Base-by-base conservation (phyloP, 176 grass and related monocot species). In the Themeda triandra region DNA sequence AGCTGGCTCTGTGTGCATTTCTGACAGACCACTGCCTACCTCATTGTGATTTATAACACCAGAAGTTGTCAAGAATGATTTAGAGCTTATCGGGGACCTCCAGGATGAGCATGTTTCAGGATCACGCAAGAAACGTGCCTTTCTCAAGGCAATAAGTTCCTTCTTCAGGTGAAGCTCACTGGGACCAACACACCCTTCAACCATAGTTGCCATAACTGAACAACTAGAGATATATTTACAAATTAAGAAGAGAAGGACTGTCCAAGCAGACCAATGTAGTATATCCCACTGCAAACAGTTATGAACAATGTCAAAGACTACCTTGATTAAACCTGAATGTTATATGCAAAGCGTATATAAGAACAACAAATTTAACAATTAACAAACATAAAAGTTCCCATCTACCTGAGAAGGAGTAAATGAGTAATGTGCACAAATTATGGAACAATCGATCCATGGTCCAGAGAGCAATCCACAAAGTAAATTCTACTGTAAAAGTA, bases 111-210 rank as follows among this genome's bases (percentile, higher is more conserved):
- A 98, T 65, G 92, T 93, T 88, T 95, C 92, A 60, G 96, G 96
- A 88, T 95, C 96, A 49, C 89, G 91, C 68, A 98, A 87, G 65
- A 88, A 95, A 35, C 87, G 89, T 82, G 96, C 85, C 80, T 95
- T 95, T 83, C 85, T 84, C 53, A 95, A 82, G 24, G 85, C 87
- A 66, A 89, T 93, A 92, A 98, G 87, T 78, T 98, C 95, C 73
- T 93, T 98, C 82, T 98, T 95, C 80, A 98, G 85, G 84, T 95
- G 96, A 70, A 98, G 96, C 89, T 95, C 91, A 69, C 91, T 95
- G 49, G 91, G 96, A 64, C 87, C 91, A 82, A 88, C 85, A 69
- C 82, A 88, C 9, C 82, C 86, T 65, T 88, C 89, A 83, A 91
- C 63, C 83, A 90, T 92, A 75, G 79, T 80, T 49, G 84, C 33